These are phyloP conservation scores for Termitomyces sp. DNA, from an alignment of 768 basidiomycete species.

Conservation along the genomic window DNA sequence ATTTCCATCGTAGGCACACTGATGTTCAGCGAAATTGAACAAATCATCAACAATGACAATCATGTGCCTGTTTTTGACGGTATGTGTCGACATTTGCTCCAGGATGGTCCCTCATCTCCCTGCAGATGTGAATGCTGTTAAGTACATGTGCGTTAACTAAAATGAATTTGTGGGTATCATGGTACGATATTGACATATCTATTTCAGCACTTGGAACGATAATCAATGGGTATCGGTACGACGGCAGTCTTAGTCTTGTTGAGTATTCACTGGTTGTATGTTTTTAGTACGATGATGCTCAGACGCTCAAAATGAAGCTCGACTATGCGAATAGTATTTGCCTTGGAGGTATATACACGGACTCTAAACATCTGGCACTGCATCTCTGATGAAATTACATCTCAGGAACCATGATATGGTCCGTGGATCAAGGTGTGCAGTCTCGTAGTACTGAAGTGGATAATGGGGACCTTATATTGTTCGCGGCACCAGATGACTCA, in stretches of 20 bases:
- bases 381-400: not conserved
- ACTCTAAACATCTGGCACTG: not conserved
- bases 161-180: not conserved
- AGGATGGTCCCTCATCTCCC: not conserved
- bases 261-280: not conserved
- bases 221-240: constrained; percentile 16
- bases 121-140: not conserved
- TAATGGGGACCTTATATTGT: not conserved
- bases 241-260: not conserved
- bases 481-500: not conserved
- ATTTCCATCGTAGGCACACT: constrained; percentile 9
- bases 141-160: not conserved
- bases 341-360: constrained; percentile 6
- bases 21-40: constrained; percentile 17
- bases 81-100: not conserved
- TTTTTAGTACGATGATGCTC: constrained; percentile 11
- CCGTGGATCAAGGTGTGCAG: constrained; percentile 1
- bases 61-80: not conserved
- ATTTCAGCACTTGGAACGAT: constrained; percentile 1
- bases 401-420: constrained; percentile 13
- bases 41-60: not conserved
- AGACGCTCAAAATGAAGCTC: constrained; percentile 17
- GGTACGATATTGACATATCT: not conserved
- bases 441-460: not conserved
- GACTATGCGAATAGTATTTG: constrained; percentile 16